phyloP scores from a whole-genome alignment of 2,329 filamentous ascomycete species.

The Colletotrichum caudatum region DNA sequence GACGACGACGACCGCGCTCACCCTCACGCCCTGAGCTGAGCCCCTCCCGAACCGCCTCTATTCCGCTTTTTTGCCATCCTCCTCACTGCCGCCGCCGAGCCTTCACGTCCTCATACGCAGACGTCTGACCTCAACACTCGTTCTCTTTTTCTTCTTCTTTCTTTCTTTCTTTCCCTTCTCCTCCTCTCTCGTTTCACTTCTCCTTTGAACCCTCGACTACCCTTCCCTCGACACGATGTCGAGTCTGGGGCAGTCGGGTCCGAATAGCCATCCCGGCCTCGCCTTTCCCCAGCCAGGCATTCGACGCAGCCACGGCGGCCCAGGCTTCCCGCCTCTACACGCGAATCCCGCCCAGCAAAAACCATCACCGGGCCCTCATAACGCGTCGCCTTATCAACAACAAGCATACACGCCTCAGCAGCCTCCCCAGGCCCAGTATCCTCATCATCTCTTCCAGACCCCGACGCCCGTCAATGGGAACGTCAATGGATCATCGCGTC shows the following conservation, averaged over 20 bases:
- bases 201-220: constrained; percentile 14
- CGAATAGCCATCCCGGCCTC: constrained; percentile 66
- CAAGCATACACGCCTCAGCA: constrained; percentile 67
- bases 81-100: constrained; percentile 2
- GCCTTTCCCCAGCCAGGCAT: constrained; percentile 64
- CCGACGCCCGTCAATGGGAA: constrained; percentile 60
- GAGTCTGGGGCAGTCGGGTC: constrained; percentile 61
- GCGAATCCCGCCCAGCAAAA: constrained; percentile 63
- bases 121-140: constrained; percentile 2
- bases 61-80: not conserved
- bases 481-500: constrained; percentile 61
- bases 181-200: not conserved
- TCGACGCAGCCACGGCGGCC: constrained; percentile 54
- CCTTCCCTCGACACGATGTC: constrained; percentile 54
- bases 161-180: too few species aligned
- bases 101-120: constrained; percentile 11
- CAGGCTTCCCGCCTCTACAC: constrained; percentile 60
- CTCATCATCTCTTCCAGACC: constrained; percentile 66
- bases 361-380: constrained; percentile 66
- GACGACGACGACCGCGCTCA: constrained; percentile 22
- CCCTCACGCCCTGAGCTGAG: constrained; percentile 12
- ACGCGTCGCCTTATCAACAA: constrained; percentile 67
- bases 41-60: not conserved
- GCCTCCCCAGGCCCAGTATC: constrained; percentile 59
- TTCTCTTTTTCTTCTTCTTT: constrained; percentile 7